These are phyloP conservation scores for Kwoniella newhampshirensis DNA, from an alignment of 768 basidiomycete genomes.

Conservation along the genomic window DNA sequence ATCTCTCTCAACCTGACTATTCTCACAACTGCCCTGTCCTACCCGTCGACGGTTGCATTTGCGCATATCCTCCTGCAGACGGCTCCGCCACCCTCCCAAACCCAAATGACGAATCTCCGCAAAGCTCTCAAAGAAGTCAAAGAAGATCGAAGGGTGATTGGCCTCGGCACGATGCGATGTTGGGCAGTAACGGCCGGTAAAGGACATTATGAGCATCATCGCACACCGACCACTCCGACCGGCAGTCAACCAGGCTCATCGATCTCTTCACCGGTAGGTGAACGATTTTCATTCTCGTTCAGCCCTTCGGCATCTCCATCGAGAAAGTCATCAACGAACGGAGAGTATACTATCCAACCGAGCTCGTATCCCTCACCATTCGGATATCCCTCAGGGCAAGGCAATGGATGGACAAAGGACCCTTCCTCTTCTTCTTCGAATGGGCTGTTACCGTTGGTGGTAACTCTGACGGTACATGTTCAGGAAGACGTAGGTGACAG, in stretches of 20 bases:
- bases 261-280: conserved; percentile 1
- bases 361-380: conserved; percentile 16
- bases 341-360: too few relatives aligned
- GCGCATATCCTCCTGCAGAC: conserved; percentile 89
- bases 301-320: background rate
- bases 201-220: conserved; percentile 11
- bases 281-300: conserved; percentile 6
- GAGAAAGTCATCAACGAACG: background rate
- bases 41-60: conserved; percentile 76
- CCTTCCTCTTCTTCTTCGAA: background rate
- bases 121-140: conserved; percentile 75
- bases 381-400: background rate
- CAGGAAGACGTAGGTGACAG: conserved; percentile 33
- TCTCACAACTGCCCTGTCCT: conserved; percentile 78
- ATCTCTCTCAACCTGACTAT: conserved; percentile 74
- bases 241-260: conserved; percentile 4
- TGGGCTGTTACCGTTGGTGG: conserved; percentile 22
- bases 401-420: background rate
- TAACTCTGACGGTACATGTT: conserved; percentile 34
- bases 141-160: conserved; percentile 35
- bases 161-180: conserved; percentile 41
- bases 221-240: conserved; percentile 7
- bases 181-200: conserved; percentile 29
- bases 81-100: conserved; percentile 60
- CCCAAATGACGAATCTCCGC: conserved; percentile 77